Evolutionary conservation across 106 monocot species (phyloP), one percentile per base, ranked within the genome.

Genomic region (Platanthera guangdongensis): DNA sequence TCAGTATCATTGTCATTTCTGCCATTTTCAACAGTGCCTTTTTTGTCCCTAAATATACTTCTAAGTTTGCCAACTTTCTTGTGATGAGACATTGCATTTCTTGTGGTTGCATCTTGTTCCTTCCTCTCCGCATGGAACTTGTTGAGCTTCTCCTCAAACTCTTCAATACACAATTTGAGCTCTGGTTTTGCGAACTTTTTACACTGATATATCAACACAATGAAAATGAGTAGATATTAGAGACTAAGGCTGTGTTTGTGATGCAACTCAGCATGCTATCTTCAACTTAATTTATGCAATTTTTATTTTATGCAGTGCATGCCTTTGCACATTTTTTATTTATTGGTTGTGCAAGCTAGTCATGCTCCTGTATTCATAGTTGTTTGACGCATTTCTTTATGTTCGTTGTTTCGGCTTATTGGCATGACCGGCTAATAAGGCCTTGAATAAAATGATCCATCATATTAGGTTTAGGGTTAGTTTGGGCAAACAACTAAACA

Each of bases 111-210:
- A 76, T 99, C 92, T 75, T 92, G 94, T 71, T 99, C 99, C 76
- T 88, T 94, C 59, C 64, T 99, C 78, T 92, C 92, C 57, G 75
- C 39, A 79, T 99, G 90, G 62, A 87, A 83, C 80, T 90, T 92
- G 71, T 80, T 77, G 28, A 99, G 88, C 85, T 90, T 99, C 64
- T 84, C 92, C 70, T 99, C 99, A 83, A 93, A 99, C 80, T 99
- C 99, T 57, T 99, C 99, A 63, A 99, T 90, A 73, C 73, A 84
- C 45, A 88, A 80, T 83, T 88, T 94, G 15, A 88, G 64, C 30
- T 99, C 99, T 62, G 81, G 73, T 76, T 92, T 99, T n/a, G 92
- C 86, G 80, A 92, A 99, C 77, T 99, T 99, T 71, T 94, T 99
- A 22, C 85, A 90, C 99, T 99, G 80, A 50, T 81, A n/a, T 71